phyloP scores from a whole-genome alignment of 1,284 basidiomycete genomes.

The Irpex sp. region DNA sequence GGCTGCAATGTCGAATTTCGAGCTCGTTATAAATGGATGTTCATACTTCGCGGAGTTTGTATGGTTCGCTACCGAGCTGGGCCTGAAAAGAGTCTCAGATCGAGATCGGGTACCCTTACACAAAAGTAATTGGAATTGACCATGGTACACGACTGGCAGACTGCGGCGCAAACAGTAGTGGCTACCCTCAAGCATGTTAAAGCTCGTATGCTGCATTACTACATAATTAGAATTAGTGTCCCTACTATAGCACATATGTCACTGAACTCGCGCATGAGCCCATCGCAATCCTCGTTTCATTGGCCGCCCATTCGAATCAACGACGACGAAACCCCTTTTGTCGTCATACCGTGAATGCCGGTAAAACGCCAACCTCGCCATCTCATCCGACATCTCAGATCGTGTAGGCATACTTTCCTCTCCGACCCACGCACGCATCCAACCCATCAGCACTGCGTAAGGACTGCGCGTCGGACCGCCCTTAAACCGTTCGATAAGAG shows the following conservation, averaged over 20 bases:
- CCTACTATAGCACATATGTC: background rate
- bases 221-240: too few relatives aligned
- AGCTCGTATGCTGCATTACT: too few relatives aligned
- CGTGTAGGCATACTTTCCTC: constrained; percentile 42
- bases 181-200: too few relatives aligned
- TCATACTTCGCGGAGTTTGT: background rate
- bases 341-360: constrained; percentile 1
- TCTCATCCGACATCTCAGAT: constrained; percentile 6
- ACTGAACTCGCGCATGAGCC: background rate
- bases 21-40: background rate
- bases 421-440: constrained; percentile 71
- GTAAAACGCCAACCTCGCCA: constrained; percentile 8
- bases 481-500: constrained; percentile 45
- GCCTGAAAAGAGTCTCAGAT: background rate
- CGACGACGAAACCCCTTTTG: background rate
- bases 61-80: background rate
- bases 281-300: background rate
- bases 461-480: constrained; percentile 33
- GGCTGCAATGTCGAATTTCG: too few relatives aligned
- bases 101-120: too few relatives aligned
- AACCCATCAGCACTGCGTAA: constrained; percentile 49
- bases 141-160: too few relatives aligned
- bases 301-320: background rate
- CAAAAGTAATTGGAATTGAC: too few relatives aligned
- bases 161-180: too few relatives aligned